Percentiles rank a stretch among this genome's conserved stretches.
These are phyloP conservation scores for Arthroderma uncinatum DNA, from an alignment of 2,329 filamentous ascomycete species.

Conservation along the genomic window DNA sequence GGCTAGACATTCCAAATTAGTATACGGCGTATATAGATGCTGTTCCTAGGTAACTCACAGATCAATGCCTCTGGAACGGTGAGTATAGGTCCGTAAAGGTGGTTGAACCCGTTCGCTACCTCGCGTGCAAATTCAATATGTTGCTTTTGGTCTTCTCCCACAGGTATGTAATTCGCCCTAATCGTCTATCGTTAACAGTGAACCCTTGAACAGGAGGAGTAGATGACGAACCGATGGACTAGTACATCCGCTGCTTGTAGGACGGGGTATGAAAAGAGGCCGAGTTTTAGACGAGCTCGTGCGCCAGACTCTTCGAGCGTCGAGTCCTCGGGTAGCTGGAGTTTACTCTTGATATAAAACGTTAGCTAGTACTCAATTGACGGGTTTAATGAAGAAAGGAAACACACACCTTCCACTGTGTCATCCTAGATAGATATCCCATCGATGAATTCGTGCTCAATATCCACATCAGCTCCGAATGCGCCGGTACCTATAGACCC, in stretches of 20 bases:
- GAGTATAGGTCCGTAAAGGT: slow-evolving; percentile 54
- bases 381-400: neutral
- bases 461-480: slow-evolving; percentile 94
- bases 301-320: slow-evolving; percentile 46
- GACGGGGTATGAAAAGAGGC: slow-evolving; percentile 91
- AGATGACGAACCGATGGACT: slow-evolving; percentile 53
- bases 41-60: slow-evolving; percentile 40
- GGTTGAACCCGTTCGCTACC: slow-evolving; percentile 78
- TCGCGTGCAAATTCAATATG: slow-evolving; percentile 89
- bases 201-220: neutral
- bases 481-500: slow-evolving; percentile 52
- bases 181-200: neutral
- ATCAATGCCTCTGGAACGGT: slow-evolving; percentile 59
- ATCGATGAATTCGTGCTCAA: slow-evolving; percentile 82
- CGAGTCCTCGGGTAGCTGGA: slow-evolving; percentile 51
- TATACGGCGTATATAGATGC: neutral
- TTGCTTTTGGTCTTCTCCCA: slow-evolving; percentile 89
- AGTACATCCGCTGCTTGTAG: slow-evolving; percentile 91
- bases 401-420: slow-evolving; percentile 78
- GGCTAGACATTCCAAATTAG: slow-evolving; percentile 37
- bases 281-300: slow-evolving; percentile 62
- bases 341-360: slow-evolving; percentile 50
- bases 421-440: slow-evolving; percentile 96
- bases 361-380: slow-evolving; percentile 10
- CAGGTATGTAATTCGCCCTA: slow-evolving; percentile 84